phyloP scores from a whole-genome alignment of 371 early-diverging fungal genomes.

The Rhizoclosmatium hyalinum region DNA sequence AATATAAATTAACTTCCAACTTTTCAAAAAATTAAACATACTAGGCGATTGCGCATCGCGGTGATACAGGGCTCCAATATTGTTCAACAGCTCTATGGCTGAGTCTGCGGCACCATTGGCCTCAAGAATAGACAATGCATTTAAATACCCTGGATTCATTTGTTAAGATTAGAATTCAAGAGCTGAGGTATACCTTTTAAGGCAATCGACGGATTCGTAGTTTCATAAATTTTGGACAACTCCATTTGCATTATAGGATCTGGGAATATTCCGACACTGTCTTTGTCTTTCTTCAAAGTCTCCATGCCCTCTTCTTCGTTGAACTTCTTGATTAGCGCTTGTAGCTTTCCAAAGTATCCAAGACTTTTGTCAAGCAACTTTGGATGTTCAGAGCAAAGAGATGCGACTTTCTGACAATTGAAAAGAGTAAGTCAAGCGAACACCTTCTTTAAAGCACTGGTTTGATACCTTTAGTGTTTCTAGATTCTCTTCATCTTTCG shows the following conservation, averaged over 20 bases:
- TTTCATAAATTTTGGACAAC: constrained; percentile 31
- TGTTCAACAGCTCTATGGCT: constrained; percentile 80
- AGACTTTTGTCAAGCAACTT: constrained; percentile 11
- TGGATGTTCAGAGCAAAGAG: constrained; percentile 32
- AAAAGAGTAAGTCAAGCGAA: background rate
- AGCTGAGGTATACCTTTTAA: constrained; percentile 37
- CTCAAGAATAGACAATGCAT: constrained; percentile 32
- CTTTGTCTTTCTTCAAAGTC: background rate
- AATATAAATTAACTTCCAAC: background rate
- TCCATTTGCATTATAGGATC: constrained; percentile 41
- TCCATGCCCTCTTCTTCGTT: constrained; percentile 33
- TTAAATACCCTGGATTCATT: constrained; percentile 15
- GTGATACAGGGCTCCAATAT: constrained; percentile 79
- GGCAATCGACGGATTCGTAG: constrained; percentile 21
- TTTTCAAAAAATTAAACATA: background rate
- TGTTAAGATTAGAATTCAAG: background rate
- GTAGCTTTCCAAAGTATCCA: constrained; percentile 58
- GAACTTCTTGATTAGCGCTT: constrained; percentile 66
- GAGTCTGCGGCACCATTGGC: constrained; percentile 36
- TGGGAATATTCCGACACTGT: constrained; percentile 25
- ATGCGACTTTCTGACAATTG: constrained; percentile 36
- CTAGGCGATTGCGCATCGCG: constrained; percentile 41
- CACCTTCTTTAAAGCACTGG: background rate
- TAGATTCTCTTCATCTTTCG: constrained; percentile 51
- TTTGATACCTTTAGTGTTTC: constrained; percentile 43